Conservation (phyloP, 345 rosid genomes). For the Pugionium dolabratum region DNA sequence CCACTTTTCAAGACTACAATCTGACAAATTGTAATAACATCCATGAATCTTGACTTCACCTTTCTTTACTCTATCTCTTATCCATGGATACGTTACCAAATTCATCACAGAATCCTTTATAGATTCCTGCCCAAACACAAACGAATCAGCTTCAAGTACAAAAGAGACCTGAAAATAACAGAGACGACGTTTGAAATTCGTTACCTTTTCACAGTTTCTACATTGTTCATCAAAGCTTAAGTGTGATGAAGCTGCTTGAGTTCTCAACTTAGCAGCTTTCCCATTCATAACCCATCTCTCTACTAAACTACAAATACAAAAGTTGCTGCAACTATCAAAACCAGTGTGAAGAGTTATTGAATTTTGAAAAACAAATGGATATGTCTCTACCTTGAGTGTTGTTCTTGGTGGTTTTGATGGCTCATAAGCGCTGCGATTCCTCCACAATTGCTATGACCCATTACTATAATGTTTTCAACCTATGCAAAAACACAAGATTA, state of each 20-base stretch:
- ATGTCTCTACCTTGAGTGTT: conserved; percentile 55
- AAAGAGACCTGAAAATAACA: background rate
- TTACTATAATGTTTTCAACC: conserved; percentile 82
- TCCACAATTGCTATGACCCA: conserved; percentile 90
- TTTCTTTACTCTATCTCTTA: conserved; percentile 56
- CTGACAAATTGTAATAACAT: conserved; percentile 64
- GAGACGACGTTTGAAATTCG: background rate
- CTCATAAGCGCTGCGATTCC: conserved; percentile 89
- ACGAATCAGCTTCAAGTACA: conserved; percentile 13
- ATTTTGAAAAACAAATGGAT: background rate
- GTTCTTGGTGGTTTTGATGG: conserved; percentile 58
- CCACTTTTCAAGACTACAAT: conserved; percentile 65
- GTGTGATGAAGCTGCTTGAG: conserved; percentile 58
- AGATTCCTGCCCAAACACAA: conserved; percentile 53
- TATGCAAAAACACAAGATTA: conserved; percentile 36
- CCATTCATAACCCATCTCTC: conserved; percentile 81
- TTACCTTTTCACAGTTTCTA: conserved; percentile 85
- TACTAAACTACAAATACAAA: conserved; percentile 52
- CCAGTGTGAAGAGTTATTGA: background rate
- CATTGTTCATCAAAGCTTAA: conserved; percentile 83
- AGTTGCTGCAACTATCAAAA: background rate
- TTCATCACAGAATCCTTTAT: conserved; percentile 59
- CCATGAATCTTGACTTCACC: conserved; percentile 54
- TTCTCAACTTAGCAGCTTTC: conserved; percentile 66
- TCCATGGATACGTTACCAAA: conserved; percentile 75